Conservation (phyloP, 495 filamentous ascomycete genomes). For the Lophiostoma macrostomum region DNA sequence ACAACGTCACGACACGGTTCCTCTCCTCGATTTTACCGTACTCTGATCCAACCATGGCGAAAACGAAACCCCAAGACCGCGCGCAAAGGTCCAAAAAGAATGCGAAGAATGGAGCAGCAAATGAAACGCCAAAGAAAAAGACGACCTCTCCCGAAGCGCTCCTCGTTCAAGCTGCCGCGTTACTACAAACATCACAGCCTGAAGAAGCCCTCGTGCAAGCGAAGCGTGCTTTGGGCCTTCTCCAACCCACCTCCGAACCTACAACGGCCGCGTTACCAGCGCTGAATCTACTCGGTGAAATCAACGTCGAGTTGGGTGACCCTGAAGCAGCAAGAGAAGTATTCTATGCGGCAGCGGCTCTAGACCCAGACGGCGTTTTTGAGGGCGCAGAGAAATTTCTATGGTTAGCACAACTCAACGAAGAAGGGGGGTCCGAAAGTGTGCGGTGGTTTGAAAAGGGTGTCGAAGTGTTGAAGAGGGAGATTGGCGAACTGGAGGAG, state of each 20-base stretch:
- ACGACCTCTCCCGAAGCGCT: slow-evolving; percentile 42
- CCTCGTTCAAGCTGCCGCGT: slow-evolving; percentile 64
- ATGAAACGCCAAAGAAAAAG: slow-evolving; percentile 25
- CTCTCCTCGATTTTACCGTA: too few relatives aligned
- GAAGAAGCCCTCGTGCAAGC: slow-evolving; percentile 66
- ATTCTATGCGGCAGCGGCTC: slow-evolving; percentile 65
- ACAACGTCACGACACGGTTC: neutral
- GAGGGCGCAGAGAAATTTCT: slow-evolving; percentile 93
- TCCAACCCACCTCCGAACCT: slow-evolving; percentile 44
- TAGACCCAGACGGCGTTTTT: slow-evolving; percentile 69
- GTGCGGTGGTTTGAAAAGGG: slow-evolving; percentile 87
- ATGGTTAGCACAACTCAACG: slow-evolving; percentile 89
- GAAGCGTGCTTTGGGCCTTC: slow-evolving; percentile 56
- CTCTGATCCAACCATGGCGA: slow-evolving; percentile 33
- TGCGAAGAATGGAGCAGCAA: slow-evolving; percentile 14
- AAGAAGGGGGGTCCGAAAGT: slow-evolving; percentile 78
- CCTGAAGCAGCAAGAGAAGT: slow-evolving; percentile 63
- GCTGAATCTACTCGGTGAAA: slow-evolving; percentile 76
- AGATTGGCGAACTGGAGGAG: slow-evolving; percentile 54
- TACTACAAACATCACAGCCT: slow-evolving; percentile 67
- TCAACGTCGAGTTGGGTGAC: slow-evolving; percentile 80
- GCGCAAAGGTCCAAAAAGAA: slow-evolving; percentile 27
- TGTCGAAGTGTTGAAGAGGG: slow-evolving; percentile 61
- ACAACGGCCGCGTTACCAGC: slow-evolving; percentile 56
- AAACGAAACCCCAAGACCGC: slow-evolving; percentile 36